Evolutionary conservation across 2,329 filamentous ascomycete genomes (phyloP).

Genomic region (Volutella citrinella): DNA sequence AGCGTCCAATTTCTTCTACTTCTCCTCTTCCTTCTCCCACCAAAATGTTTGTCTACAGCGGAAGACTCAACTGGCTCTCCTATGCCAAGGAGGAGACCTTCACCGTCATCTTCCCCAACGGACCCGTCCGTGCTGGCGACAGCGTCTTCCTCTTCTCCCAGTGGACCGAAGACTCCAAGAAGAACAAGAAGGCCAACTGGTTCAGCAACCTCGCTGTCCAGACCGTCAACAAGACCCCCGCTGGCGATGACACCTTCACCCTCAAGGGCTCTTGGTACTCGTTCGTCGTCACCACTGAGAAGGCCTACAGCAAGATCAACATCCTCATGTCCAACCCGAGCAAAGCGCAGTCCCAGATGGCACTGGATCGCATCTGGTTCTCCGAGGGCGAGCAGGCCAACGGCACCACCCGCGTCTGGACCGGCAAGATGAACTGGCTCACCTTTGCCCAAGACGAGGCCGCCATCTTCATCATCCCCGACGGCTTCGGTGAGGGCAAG

Average conservation of each 20-base stretch:
- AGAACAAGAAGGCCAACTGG: constrained; percentile 14
- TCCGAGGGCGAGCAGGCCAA: constrained; percentile 8
- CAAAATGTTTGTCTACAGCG: constrained; percentile 18
- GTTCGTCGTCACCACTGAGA: constrained; percentile 11
- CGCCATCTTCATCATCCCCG: constrained; percentile 18
- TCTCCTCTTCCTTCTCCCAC: background rate
- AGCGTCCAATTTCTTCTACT: too few species aligned
- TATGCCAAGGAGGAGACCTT: constrained; percentile 17
- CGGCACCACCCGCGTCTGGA: constrained; percentile 11
- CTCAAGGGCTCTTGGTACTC: constrained; percentile 9
- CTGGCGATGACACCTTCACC: constrained; percentile 6
- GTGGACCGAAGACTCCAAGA: constrained; percentile 12
- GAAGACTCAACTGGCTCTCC: constrained; percentile 17
- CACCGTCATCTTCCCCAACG: constrained; percentile 13
- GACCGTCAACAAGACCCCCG: constrained; percentile 3
- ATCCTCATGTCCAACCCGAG: constrained; percentile 12
- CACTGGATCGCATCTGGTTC: constrained; percentile 11
- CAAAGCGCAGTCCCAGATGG: background rate
- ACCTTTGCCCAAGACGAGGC: constrained; percentile 10
- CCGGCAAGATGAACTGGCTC: constrained; percentile 18
- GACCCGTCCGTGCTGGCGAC: constrained; percentile 16
- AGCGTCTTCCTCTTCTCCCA: constrained; percentile 20
- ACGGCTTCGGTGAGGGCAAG: constrained; percentile 17
- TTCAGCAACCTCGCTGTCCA: constrained; percentile 13
- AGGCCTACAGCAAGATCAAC: constrained; percentile 11